phyloP scores from a whole-genome alignment of 2,329 filamentous ascomycete species.

The Paracamarosporium sp. region DNA sequence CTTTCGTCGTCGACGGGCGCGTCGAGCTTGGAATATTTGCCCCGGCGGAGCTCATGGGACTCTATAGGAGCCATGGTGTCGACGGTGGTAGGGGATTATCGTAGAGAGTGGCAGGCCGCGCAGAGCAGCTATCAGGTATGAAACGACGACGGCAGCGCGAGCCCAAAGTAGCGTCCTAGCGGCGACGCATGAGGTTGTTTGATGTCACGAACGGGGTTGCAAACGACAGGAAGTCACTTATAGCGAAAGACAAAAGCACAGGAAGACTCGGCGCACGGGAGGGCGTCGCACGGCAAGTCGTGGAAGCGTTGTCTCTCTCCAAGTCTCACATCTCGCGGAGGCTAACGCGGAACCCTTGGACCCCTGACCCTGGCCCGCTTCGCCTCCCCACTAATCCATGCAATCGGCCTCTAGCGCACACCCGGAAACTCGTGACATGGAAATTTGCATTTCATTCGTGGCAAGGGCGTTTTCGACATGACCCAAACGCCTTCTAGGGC shows the following conservation, averaged over 20 bases:
- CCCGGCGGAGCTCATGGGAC: constrained; percentile 42
- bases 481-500: constrained; percentile 16
- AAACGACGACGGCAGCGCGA: constrained; percentile 20
- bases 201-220: constrained; percentile 7
- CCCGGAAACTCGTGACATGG: neutral
- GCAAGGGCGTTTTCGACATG: neutral
- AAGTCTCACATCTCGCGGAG: neutral
- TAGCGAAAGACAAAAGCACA: neutral
- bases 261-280: neutral
- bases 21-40: constrained; percentile 48
- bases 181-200: constrained; percentile 15
- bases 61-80: constrained; percentile 35
- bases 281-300: constrained; percentile 8
- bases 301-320: neutral
- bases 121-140: constrained; percentile 6
- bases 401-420: neutral
- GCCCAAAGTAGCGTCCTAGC: constrained; percentile 13
- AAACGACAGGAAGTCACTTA: neutral
- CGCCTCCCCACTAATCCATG: constrained; percentile 1
- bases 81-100: neutral
- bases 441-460: constrained; percentile 1
- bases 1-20: constrained; percentile 41
- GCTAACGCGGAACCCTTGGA: neutral
- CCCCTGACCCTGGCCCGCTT: constrained; percentile 8
- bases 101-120: neutral